Evolutionary conservation across 1,139 yeast genomes (phyloP).

Genomic region (Yamadazyma taylorii): DNA sequence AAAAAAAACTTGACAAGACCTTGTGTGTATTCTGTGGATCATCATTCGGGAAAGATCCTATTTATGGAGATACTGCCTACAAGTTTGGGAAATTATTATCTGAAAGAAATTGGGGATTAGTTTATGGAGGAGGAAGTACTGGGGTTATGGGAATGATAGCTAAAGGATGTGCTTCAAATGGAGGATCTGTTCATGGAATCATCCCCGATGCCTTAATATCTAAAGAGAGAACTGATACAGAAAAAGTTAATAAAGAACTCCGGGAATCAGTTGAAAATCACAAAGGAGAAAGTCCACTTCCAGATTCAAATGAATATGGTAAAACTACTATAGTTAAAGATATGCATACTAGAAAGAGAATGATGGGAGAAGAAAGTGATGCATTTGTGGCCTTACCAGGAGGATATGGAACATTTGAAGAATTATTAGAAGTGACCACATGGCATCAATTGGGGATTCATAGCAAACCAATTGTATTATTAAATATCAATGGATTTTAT

Average conservation of each 20-base stretch:
- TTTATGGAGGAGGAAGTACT: conserved; percentile 89
- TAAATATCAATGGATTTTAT: conserved; percentile 79
- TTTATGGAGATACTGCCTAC: conserved; percentile 54
- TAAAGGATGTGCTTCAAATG: conserved; percentile 61
- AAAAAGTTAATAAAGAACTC: conserved; percentile 48
- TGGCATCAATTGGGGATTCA: conserved; percentile 89
- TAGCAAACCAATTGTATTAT: conserved; percentile 72
- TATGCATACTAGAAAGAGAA: conserved; percentile 85
- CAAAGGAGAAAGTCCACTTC: conserved; percentile 64
- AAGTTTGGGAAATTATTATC: conserved; percentile 63
- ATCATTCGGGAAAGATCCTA: conserved; percentile 60
- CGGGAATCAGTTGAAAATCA: conserved; percentile 48
- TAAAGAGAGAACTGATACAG: conserved; percentile 59
- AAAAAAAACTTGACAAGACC: conserved; percentile 28
- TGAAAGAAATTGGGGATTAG: conserved; percentile 65
- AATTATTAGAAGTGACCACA: conserved; percentile 84
- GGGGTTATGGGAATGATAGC: conserved; percentile 89
- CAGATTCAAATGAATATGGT: conserved; percentile 64
- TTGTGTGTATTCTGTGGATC: conserved; percentile 90
- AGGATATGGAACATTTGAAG: conserved; percentile 90
- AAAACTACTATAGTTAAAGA: conserved; percentile 79
- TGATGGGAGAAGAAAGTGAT: conserved; percentile 86
- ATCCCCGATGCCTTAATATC: conserved; percentile 81
- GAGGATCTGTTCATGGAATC: conserved; percentile 82
- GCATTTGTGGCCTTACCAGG: conserved; percentile 92